phyloP scores from a whole-genome alignment of 768 basidiomycete genomes.

The Suillus spraguei region DNA sequence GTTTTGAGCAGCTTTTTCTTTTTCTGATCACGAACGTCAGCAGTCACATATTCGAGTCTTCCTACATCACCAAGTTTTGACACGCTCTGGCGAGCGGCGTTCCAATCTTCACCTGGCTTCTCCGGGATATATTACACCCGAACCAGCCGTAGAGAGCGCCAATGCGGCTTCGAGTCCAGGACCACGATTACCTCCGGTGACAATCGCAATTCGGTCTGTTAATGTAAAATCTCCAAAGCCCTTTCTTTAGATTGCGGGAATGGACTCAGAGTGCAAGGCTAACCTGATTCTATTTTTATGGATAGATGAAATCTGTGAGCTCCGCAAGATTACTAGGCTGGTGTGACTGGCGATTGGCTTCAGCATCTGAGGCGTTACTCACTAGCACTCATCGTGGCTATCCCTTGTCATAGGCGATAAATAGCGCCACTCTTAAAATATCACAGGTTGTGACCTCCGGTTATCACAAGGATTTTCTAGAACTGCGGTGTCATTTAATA shows the following conservation, averaged over 20 bases:
- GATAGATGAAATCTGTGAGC: not conserved
- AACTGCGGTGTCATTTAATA: too few species aligned
- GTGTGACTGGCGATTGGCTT: not conserved
- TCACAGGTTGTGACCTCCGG: not conserved
- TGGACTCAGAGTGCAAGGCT: not conserved
- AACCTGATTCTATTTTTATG: not conserved
- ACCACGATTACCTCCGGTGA: constrained; percentile 31
- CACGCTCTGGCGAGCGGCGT: constrained; percentile 48
- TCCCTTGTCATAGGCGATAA: not conserved
- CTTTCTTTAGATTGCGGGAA: not conserved
- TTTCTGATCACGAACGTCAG: constrained; percentile 29
- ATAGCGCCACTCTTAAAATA: not conserved
- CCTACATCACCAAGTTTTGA: constrained; percentile 35
- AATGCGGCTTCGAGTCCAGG: constrained; percentile 36
- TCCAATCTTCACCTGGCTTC: constrained; percentile 43
- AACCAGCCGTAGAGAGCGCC: constrained; percentile 31
- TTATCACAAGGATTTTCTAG: not conserved
- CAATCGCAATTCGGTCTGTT: constrained; percentile 27
- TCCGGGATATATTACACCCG: constrained; percentile 43
- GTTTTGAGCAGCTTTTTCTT: constrained; percentile 14
- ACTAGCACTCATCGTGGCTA: not conserved
- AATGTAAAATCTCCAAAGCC: constrained; percentile 40
- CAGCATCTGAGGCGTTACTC: not conserved
- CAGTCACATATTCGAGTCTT: constrained; percentile 24
- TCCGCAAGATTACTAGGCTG: not conserved